These are phyloP conservation scores for Cutaneotrichosporon sp. DNA, from an alignment of 1,284 basidiomycete genomes.

Conservation along the genomic window DNA sequence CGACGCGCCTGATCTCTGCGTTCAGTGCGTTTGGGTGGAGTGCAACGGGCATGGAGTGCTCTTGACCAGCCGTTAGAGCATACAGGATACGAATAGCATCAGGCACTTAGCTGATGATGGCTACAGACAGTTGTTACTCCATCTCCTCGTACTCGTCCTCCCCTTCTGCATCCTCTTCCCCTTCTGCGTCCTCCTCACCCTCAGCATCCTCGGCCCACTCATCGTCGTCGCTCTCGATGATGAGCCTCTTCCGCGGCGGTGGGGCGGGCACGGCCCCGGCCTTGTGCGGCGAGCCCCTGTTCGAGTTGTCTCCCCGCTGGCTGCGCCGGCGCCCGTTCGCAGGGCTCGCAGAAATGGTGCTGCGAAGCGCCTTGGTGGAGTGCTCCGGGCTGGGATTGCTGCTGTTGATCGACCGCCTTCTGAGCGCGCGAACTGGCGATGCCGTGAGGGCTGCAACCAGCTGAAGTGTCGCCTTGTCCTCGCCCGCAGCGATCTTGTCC, in stretches of 20 bases:
- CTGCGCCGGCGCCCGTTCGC: conserved; percentile 6
- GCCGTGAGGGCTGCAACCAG: conserved; percentile 38
- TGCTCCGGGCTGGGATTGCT: conserved; percentile 11
- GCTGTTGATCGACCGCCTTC: conserved; percentile 26
- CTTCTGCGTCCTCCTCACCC: not conserved
- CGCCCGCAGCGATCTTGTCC: conserved; percentile 27
- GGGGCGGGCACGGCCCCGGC: not conserved
- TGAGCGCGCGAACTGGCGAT: conserved; percentile 33
- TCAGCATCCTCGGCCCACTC: not conserved
- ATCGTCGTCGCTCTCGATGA: conserved; percentile 6
- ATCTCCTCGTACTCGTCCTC: conserved; percentile 3
- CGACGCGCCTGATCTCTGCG: not conserved
- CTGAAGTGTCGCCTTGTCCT: conserved; percentile 43
- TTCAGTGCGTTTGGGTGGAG: no score
- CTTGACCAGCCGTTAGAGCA: no score
- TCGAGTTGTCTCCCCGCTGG: not conserved
- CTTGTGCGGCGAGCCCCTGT: not conserved
- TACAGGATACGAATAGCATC: not conserved
- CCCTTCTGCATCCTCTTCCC: not conserved
- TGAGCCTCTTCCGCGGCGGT: not conserved
- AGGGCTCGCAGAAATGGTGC: conserved; percentile 2
- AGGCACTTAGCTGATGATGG: not conserved
- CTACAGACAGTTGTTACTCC: conserved; percentile 6
- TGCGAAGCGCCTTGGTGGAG: conserved; percentile 15
- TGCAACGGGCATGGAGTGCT: no score